A percentile compares a stretch with the other conserved stretches of the same genome.
These are phyloP conservation scores for Brasilioporus rufonigricans DNA, from an alignment of 768 basidiomycete species.

Conservation along the genomic window DNA sequence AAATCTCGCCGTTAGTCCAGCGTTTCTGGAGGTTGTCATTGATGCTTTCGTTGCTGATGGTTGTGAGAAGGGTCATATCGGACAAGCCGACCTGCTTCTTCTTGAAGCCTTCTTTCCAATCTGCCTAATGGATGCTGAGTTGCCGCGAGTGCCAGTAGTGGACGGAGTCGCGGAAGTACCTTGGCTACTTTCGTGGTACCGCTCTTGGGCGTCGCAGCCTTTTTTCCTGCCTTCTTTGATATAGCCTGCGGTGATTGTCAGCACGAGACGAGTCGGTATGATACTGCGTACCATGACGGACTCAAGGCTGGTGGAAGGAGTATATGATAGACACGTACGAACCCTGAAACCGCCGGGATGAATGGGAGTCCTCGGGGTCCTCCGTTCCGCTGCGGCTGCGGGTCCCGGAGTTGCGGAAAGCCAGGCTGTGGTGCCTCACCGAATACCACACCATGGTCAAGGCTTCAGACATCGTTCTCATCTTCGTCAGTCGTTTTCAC, in stretches of 20 bases:
- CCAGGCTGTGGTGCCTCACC: not conserved
- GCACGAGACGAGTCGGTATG: not conserved
- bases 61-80: slow-evolving; percentile 97
- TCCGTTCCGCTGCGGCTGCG: slow-evolving; percentile 14
- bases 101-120: slow-evolving; percentile 99
- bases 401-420: not conserved
- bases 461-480: slow-evolving; percentile 74
- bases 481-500: slow-evolving; percentile 51
- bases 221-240: slow-evolving; percentile 91
- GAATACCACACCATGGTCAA: slow-evolving; percentile 37
- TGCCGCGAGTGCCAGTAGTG: slow-evolving; percentile 3
- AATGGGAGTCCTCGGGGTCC: slow-evolving; percentile 20
- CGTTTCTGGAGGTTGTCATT: slow-evolving; percentile 98
- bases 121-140: slow-evolving; percentile 58
- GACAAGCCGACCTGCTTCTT: slow-evolving; percentile 98
- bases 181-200: slow-evolving; percentile 68
- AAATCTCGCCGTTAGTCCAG: slow-evolving; percentile 94
- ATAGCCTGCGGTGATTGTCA: slow-evolving; percentile 52
- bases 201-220: slow-evolving; percentile 63
- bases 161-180: slow-evolving; percentile 40
- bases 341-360: slow-evolving; percentile 12
- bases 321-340: not conserved
- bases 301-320: not conserved
- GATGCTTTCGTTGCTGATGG: slow-evolving; percentile 96
- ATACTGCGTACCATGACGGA: slow-evolving; percentile 24